Conservation (phyloP, 805 yeast genomes). For the Candida quercuum region DNA sequence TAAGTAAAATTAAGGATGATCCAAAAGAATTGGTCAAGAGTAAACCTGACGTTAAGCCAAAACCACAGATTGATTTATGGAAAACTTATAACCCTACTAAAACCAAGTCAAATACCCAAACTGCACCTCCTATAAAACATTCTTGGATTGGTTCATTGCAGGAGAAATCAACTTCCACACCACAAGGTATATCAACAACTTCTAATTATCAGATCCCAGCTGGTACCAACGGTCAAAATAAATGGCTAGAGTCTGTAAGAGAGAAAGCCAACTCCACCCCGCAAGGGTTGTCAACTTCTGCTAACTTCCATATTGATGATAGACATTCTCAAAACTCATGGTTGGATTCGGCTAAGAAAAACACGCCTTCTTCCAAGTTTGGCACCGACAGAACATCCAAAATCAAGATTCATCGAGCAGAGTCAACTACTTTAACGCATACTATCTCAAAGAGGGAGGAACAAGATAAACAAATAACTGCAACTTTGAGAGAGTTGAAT, state of each 20-base stretch:
- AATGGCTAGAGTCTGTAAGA: constrained; percentile 1
- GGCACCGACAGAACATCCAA: background rate
- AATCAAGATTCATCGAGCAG: constrained; percentile 23
- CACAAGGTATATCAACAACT: constrained; percentile 4
- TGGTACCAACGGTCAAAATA: background rate
- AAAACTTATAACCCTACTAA: constrained; percentile 1
- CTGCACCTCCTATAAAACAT: background rate
- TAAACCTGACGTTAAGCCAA: constrained; percentile 11
- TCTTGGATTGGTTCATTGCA: constrained; percentile 12
- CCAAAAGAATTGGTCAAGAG: background rate
- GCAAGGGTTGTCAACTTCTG: background rate
- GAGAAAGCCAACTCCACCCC: background rate
- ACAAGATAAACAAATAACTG: constrained; percentile 4
- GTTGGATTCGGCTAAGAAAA: constrained; percentile 19
- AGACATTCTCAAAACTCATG: constrained; percentile 10
- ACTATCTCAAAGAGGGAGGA: constrained; percentile 12
- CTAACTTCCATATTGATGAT: background rate
- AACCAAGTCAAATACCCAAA: constrained; percentile 3
- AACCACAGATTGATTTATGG: constrained; percentile 1
- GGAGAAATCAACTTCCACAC: constrained; percentile 9
- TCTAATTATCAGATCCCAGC: constrained; percentile 2
- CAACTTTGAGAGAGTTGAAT: constrained; percentile 12
- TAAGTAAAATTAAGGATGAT: constrained; percentile 1
- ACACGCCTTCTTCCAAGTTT: constrained; percentile 3
- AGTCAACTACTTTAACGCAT: constrained; percentile 26